Conservation (phyloP, 148 eudicot species). For the Selenicereus undatus region DNA sequence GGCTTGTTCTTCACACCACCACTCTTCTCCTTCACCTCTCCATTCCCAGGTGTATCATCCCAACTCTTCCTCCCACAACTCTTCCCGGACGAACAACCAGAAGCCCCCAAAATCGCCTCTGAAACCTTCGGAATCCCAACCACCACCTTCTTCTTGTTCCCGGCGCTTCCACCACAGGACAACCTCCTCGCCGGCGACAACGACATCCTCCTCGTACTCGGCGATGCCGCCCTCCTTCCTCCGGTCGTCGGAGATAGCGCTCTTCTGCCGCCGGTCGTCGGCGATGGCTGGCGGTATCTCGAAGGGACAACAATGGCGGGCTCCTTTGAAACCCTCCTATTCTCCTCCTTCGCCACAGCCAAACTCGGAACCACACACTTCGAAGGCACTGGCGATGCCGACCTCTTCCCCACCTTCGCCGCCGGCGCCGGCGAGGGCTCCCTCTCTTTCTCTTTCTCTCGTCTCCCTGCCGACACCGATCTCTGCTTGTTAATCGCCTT, state of each 20-base stretch:
- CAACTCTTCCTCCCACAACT: conserved; percentile 62
- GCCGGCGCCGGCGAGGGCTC: conserved; percentile 91
- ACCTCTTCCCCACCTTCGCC: conserved; percentile 57
- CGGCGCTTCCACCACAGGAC: conserved; percentile 54
- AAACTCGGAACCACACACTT: conserved; percentile 89
- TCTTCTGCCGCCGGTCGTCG: conserved; percentile 44
- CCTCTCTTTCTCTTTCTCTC: conserved; percentile 46
- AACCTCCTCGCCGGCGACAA: conserved; percentile 82
- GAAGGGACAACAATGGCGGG: conserved; percentile 87
- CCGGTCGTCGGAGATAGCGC: conserved; percentile 65
- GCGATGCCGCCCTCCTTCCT: conserved; percentile 57
- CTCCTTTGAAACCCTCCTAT: conserved; percentile 48
- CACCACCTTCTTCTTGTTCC: conserved; percentile 69
- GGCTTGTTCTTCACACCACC: conserved; percentile 45
- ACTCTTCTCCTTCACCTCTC: conserved; percentile 41
- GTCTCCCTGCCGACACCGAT: conserved; percentile 46
- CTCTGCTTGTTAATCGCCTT: conserved; percentile 33
- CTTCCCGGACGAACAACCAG: conserved; percentile 11
- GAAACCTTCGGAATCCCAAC: conserved; percentile 67
- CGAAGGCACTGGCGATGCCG: conserved; percentile 87
- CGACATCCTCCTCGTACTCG: conserved; percentile 74
- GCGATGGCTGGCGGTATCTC: conserved; percentile 91
- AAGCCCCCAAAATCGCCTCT: conserved; percentile 32
- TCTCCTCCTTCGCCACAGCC: conserved; percentile 67
- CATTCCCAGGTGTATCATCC: conserved; percentile 47